Evolutionary conservation across 1,139 yeast genomes (phyloP).

Genomic region (Geotrichum citri-aurantii): DNA sequence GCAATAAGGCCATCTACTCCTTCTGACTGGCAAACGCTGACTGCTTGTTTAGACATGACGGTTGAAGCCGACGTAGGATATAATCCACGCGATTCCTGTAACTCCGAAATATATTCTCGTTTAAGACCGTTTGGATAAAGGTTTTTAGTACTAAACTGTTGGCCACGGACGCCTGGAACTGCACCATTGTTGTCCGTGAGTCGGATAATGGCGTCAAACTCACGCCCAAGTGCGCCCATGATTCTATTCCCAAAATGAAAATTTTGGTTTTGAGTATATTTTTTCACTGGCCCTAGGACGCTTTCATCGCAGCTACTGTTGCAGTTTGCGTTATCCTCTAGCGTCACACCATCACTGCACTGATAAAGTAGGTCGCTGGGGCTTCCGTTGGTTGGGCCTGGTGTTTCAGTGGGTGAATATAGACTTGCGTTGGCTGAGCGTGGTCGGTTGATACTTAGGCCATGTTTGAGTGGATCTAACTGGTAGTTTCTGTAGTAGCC

Average conservation of each 20-base stretch:
- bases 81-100: neutral
- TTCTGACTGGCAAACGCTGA: neutral
- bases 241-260: neutral
- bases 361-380: neutral
- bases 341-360: neutral
- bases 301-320: neutral
- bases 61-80: slow-evolving; percentile 9
- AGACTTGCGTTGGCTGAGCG: slow-evolving; percentile 4
- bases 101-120: neutral
- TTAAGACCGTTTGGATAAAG: neutral
- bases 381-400: neutral
- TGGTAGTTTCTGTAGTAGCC: neutral
- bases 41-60: neutral
- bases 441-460: neutral
- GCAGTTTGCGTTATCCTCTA: neutral
- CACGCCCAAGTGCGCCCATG: neutral
- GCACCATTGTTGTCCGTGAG: neutral
- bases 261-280: neutral
- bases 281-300: neutral
- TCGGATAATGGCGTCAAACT: neutral
- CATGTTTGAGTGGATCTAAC: neutral
- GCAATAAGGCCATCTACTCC: slow-evolving; percentile 42
- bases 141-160: neutral
- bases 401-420: neutral
- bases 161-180: neutral